Evolutionary conservation across 495 filamentous ascomycete species (phyloP).

Genomic region (Aspergillus indologenus): DNA sequence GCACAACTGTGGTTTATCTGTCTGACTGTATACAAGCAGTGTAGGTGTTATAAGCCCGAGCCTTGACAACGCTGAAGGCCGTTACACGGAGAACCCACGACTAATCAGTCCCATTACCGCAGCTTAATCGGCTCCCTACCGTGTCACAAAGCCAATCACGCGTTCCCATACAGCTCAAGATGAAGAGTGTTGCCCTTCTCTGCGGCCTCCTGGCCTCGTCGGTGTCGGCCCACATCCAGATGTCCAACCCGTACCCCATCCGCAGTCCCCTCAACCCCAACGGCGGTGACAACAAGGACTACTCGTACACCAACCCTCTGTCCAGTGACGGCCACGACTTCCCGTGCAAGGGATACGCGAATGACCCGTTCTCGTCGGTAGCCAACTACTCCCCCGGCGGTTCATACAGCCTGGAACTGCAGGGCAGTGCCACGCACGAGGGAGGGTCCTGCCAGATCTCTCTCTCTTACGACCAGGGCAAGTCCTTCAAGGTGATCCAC

Average conservation of each 20-base stretch:
- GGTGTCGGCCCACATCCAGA: slow-evolving; percentile 45
- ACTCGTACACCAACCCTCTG: slow-evolving; percentile 50
- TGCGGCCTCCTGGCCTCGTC: slow-evolving; percentile 36
- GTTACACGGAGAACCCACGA: background rate
- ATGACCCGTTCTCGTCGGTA: slow-evolving; percentile 43
- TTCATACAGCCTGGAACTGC: slow-evolving; percentile 38
- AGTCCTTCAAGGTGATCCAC: slow-evolving; percentile 76
- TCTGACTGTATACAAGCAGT: background rate
- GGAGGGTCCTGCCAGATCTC: slow-evolving; percentile 86
- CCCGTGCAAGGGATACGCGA: slow-evolving; percentile 53
- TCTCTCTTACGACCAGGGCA: slow-evolving; percentile 70
- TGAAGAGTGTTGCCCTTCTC: slow-evolving; percentile 37
- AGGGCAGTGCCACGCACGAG: slow-evolving; percentile 66
- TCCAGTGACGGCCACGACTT: slow-evolving; percentile 41
- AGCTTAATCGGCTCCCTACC: background rate
- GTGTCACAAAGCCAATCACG: background rate
- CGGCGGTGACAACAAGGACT: slow-evolving; percentile 40
- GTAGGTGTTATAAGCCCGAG: background rate
- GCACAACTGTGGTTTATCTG: background rate
- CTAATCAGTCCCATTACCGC: background rate
- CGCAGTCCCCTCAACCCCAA: slow-evolving; percentile 46
- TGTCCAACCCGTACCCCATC: slow-evolving; percentile 45
- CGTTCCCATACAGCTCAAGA: slow-evolving; percentile 19
- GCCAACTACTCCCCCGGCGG: slow-evolving; percentile 43
- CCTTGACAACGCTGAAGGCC: too few relatives aligned